phyloP scores from a whole-genome alignment of 768 basidiomycete species.

The Pleurotus ostreatus region DNA sequence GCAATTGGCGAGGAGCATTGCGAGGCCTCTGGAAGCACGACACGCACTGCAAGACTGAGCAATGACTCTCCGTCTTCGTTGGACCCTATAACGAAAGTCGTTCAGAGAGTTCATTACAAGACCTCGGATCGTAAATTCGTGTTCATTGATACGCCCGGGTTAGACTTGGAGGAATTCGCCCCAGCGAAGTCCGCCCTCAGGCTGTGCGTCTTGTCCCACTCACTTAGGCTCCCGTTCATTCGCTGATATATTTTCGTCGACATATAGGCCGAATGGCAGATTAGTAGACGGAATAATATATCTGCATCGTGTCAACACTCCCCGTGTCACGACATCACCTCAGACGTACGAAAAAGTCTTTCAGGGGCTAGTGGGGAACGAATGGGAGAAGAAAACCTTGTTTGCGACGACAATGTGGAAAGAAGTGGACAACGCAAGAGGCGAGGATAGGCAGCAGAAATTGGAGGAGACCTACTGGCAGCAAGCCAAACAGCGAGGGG shows the following conservation, averaged over 20 bases:
- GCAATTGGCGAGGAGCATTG: neutral
- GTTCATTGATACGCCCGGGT: constrained; percentile 18
- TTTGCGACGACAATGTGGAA: constrained; percentile 43
- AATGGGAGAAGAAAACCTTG: constrained; percentile 35
- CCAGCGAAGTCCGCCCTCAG: constrained; percentile 9
- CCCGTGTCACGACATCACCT: constrained; percentile 16
- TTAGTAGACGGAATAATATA: constrained; percentile 30
- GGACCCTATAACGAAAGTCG: neutral
- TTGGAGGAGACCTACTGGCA: constrained; percentile 27
- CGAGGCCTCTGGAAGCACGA: neutral
- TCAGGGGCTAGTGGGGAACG: constrained; percentile 23
- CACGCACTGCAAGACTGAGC: neutral
- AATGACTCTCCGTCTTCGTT: neutral
- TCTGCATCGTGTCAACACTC: constrained; percentile 34
- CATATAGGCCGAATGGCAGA: neutral
- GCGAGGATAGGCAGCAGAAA: constrained; percentile 22
- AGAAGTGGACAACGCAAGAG: constrained; percentile 2
- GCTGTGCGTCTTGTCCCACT: neutral
- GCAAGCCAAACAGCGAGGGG: constrained; percentile 19
- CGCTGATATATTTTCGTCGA: neutral
- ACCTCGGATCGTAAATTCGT: neutral
- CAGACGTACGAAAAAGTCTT: constrained; percentile 8
- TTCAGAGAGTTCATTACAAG: neutral
- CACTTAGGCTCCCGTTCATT: neutral
- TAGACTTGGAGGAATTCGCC: constrained; percentile 9